phyloP scores from a whole-genome alignment of 352 stramenopile genomes.

The Globisporangium iwayamae region DNA sequence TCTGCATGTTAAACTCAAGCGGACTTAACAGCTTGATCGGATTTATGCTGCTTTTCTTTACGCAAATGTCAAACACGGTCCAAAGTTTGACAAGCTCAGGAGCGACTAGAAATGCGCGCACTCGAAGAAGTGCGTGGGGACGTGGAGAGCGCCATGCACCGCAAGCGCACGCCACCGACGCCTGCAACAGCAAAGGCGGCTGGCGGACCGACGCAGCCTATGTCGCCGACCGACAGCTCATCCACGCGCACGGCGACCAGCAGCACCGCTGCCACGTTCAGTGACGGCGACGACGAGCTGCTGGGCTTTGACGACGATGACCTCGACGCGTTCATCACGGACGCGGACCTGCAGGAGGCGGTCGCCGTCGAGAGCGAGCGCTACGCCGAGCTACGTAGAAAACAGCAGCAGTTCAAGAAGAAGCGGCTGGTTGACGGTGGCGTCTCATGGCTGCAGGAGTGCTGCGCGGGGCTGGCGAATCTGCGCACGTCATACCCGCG shows the following conservation, averaged over 20 bases:
- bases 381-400: conserved; percentile 6
- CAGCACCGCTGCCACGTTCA: conserved; percentile 7
- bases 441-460: conserved; percentile 1
- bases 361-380: conserved; percentile 12
- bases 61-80: too few species aligned
- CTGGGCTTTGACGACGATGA: conserved; percentile 7
- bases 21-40: too few species aligned
- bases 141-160: conserved; percentile 13
- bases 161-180: conserved; percentile 13
- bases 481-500: background rate
- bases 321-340: conserved; percentile 15
- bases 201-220: background rate
- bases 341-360: conserved; percentile 11
- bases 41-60: too few species aligned
- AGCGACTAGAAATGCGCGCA: background rate
- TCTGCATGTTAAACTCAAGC: too few species aligned
- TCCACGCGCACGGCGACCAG: conserved; percentile 2
- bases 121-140: background rate
- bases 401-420: conserved; percentile 12
- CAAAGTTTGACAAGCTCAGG: background rate
- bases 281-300: conserved; percentile 2
- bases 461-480: background rate
- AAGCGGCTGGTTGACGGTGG: background rate
- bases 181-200: background rate
- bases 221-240: conserved; percentile 2